phyloP scores from a whole-genome alignment of 2,329 filamentous ascomycete species.

The Trichoderma citrinoviride region DNA sequence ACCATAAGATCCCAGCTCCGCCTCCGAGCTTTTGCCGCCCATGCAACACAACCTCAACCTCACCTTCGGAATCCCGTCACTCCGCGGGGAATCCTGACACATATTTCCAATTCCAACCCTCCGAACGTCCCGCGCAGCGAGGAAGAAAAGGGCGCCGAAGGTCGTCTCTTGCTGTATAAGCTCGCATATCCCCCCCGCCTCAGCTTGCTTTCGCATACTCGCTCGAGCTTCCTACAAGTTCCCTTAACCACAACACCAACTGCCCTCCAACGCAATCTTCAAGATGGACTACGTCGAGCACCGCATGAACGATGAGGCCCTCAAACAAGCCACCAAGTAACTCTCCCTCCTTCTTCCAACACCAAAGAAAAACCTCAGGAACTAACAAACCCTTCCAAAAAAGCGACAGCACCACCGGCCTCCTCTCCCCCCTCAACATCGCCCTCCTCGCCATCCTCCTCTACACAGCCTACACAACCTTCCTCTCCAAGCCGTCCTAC shows the following conservation, averaged over 20 bases:
- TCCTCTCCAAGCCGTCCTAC: constrained; percentile 50
- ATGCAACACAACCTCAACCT: neutral
- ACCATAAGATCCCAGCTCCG: too few species aligned
- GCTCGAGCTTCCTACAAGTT: too few species aligned
- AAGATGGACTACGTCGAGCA: constrained; percentile 58
- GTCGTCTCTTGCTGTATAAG: neutral
- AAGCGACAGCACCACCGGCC: constrained; percentile 38
- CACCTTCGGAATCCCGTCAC: neutral
- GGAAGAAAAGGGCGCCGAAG: neutral
- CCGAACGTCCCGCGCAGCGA: neutral
- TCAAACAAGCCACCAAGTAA: constrained; percentile 42
- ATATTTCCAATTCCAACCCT: neutral
- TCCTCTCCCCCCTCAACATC: constrained; percentile 62
- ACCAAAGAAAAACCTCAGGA: neutral
- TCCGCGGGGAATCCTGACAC: too few species aligned
- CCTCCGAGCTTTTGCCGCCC: too few species aligned
- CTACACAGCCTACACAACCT: constrained; percentile 56
- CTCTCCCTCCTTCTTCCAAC: constrained; percentile 13
- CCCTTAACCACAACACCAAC: too few species aligned
- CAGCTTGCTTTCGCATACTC: neutral
- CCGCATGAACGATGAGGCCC: constrained; percentile 53
- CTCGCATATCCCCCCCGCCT: neutral
- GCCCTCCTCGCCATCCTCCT: constrained; percentile 55
- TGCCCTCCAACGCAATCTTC: too few species aligned
- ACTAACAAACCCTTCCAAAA: neutral